These are phyloP conservation scores for Ophiostoma ips DNA, from an alignment of 2,329 filamentous ascomycete genomes.

Conservation along the genomic window DNA sequence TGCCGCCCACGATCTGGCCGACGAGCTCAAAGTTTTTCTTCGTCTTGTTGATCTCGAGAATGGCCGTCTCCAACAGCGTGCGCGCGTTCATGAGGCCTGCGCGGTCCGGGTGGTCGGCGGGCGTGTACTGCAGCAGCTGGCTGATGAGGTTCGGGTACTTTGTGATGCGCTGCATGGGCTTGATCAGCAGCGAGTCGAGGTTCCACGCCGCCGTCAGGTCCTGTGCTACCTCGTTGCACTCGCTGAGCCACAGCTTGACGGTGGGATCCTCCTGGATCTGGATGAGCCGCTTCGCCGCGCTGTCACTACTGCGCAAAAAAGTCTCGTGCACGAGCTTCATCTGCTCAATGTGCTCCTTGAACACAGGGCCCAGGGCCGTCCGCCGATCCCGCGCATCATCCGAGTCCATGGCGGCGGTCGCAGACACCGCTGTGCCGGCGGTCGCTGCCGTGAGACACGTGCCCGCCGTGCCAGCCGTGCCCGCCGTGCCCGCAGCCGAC, in stretches of 20 bases:
- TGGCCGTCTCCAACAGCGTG: conserved; percentile 46
- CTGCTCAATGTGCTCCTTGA: conserved; percentile 41
- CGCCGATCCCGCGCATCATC: conserved; percentile 39
- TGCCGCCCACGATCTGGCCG: conserved; percentile 72
- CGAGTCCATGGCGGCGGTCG: conserved; percentile 24
- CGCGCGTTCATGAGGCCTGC: conserved; percentile 43
- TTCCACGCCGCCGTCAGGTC: conserved; percentile 93
- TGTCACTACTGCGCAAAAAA: conserved; percentile 49
- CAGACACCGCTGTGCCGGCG: conserved; percentile 15
- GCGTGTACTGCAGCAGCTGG: conserved; percentile 66
- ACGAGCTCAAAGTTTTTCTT: conserved; percentile 92
- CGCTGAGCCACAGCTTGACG: conserved; percentile 74
- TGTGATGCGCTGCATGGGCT: conserved; percentile 85
- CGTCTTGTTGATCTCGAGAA: conserved; percentile 81
- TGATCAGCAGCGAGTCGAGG: conserved; percentile 88
- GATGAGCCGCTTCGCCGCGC: conserved; percentile 45
- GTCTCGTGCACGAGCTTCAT: conserved; percentile 49
- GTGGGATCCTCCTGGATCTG: conserved; percentile 49
- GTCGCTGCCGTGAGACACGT: conserved; percentile 12
- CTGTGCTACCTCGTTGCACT: conserved; percentile 83
- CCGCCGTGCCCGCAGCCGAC: conserved; percentile 16
- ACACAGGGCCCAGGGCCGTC: conserved; percentile 39
- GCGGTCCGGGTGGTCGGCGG: conserved; percentile 71
- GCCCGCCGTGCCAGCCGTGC: conserved; percentile 17
- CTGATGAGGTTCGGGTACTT: conserved; percentile 85